Evolutionary conservation across 2,329 filamentous ascomycete species (phyloP), one percentile per base, ranked within the genome.

Genomic region (Didymella keratinophila): DNA sequence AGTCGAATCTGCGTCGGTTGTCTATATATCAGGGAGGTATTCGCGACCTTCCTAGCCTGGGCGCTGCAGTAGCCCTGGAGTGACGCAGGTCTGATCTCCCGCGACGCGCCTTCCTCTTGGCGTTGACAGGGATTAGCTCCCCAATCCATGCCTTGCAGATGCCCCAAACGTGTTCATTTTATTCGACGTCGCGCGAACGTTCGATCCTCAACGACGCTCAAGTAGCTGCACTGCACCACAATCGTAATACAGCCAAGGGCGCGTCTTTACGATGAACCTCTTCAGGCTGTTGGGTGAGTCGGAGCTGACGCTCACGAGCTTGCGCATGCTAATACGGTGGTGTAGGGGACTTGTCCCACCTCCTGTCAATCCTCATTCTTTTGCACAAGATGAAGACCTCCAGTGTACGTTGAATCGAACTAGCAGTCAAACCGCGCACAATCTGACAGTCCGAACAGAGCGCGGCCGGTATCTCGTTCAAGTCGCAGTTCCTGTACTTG

Each of bases 381-480:
- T 84, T 99, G 63, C 93, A 96, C 77, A 99, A 99, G 84, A 99
- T 99, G 93, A 89, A 89, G 71, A 79, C 78, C 56, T 89, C 95
- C 44, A 96, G 92, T 76, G 94, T 97, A 83, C 62, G 88, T 78
- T 16, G 5, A 20, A 21, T 11, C n/a, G 16, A 21, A 8, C 2
- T 6, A 4, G 16, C 5, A 32, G 27, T 1, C 25, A 3, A 14
- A 8, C 6, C 52, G 28, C 14, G 42, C 52, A 6, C n/a, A 20
- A 14, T 20, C 56, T 60, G 47, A 60, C 37, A 32, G 14, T 11
- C 12, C 14, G 16, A 27, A 46, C 34, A 60, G 94, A 97, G 93
- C 83, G 97, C 93, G 78, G 89, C 94, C 41, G 95, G 95, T 70
- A 94, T 99, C 79, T 99, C 95, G 16, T 98, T 99, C 86, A 99